These are phyloP conservation scores for Parietichytrium sp. DNA, from an alignment of 108 stramenopile genomes.

Conservation along the genomic window DNA sequence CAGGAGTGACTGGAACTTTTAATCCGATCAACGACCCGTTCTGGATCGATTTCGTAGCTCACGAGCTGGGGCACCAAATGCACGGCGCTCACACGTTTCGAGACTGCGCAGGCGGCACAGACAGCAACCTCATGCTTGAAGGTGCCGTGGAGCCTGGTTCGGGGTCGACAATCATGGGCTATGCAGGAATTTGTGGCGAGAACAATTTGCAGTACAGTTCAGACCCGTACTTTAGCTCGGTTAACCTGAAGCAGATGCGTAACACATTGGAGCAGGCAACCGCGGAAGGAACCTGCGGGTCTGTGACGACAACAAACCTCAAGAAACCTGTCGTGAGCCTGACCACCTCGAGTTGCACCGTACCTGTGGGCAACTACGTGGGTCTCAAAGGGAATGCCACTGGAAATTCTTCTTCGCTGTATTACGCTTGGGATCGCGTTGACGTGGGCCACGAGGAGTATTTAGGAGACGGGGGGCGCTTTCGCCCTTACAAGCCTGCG, in stretches of 20 bases:
- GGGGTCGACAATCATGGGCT: slow-evolving; percentile 37
- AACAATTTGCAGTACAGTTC: slow-evolving; percentile 17
- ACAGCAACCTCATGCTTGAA: background rate
- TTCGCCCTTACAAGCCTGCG: background rate
- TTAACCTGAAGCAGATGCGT: slow-evolving; percentile 16
- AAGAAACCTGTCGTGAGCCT: background rate
- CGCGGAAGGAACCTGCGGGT: background rate
- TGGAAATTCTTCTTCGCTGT: background rate
- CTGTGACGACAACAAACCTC: background rate
- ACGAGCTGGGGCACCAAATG: slow-evolving; percentile 32
- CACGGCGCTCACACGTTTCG: background rate
- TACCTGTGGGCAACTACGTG: background rate
- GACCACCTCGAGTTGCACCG: background rate
- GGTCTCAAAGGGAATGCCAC: background rate
- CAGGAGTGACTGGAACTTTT: background rate
- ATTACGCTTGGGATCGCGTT: background rate
- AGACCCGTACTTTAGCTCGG: slow-evolving; percentile 20
- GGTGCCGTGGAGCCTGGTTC: slow-evolving; percentile 13
- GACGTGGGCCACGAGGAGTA: background rate
- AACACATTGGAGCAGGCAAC: background rate
- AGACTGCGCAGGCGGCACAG: slow-evolving; percentile 9
- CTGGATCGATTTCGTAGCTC: background rate
- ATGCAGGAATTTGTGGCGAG: background rate
- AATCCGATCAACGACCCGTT: background rate
- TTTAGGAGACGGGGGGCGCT: slow-evolving; percentile 4